Evolutionary conservation across 164 flowering plant species (phyloP), one percentile per base, ranked within the genome.

Genomic region (Aristolochia fimbriata): DNA sequence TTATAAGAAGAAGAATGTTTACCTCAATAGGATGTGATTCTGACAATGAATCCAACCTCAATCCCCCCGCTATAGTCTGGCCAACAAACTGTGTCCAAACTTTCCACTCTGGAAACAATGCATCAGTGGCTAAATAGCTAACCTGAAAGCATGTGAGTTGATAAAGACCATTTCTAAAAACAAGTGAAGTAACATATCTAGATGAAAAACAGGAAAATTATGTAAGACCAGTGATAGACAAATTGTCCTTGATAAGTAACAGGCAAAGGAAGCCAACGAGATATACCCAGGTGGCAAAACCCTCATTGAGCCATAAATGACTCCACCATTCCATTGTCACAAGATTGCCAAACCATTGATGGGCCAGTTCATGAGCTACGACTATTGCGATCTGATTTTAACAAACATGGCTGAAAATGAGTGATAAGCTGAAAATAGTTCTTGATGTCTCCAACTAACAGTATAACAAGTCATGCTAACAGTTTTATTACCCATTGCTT

Each of bases 291-390:
- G 99, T 91, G 55, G 99, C 99, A 70, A 94, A 94, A 51, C 99
- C 99, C 74, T 94, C 99, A 73, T 94, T 94, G 54, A 94, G 79
- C 99, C 99, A 94, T 55, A 94, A 76, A 71, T 94, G 93, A 0
- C 96, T 91, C 99, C 99, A 94, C 99, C 99, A 94, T 59, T 94
- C 99, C 99, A 94, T 94, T 3, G 99, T 94, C 30, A 94, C 99
- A 69, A 94, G 99, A 78, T 94, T 94, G 41, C 99, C 99, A 77
- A 94, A 94, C 99, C 99, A 94, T 62, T 94, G 99, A 59, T 94
- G 99, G 9, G 97, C 99, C 63, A 94, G 77, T 71, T 94, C 99
- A 81, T 94, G 99, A 33, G 99, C 97, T 27, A 94, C 97, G 43
- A 85, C 91, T 63, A 79, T 79, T 17, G 97, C 89, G 69, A 91